Conservation (phyloP, 345 rosid species). For the Syzygium grande region DNA sequence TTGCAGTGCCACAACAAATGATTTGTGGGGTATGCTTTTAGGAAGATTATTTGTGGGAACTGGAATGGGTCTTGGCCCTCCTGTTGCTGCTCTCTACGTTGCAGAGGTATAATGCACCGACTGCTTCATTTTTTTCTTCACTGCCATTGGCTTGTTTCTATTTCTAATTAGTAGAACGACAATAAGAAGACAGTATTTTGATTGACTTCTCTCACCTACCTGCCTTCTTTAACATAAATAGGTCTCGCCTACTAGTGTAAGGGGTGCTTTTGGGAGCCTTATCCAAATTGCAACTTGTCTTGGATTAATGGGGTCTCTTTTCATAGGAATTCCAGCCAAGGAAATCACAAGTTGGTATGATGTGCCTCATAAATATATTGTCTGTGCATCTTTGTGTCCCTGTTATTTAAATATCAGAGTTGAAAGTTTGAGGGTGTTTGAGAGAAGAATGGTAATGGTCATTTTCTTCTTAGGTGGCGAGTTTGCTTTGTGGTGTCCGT, state of each 20-base stretch:
- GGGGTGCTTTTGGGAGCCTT: constrained; percentile 88
- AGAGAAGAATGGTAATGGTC: not conserved
- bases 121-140: not conserved
- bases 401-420: not conserved
- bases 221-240: constrained; percentile 4
- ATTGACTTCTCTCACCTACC: not conserved
- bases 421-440: not conserved
- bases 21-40: constrained; percentile 83
- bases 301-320: constrained; percentile 69
- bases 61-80: constrained; percentile 91
- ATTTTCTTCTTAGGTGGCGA: constrained; percentile 68
- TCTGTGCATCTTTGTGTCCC: not conserved
- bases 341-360: constrained; percentile 69
- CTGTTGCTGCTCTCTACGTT: constrained; percentile 89
- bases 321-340: constrained; percentile 76
- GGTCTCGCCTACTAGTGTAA: constrained; percentile 88
- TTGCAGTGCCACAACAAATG: constrained; percentile 73
- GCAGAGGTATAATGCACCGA: constrained; percentile 59
- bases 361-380: not conserved
- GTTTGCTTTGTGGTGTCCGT: constrained; percentile 71
- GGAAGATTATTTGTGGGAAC: constrained; percentile 90
- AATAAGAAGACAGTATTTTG: not conserved
- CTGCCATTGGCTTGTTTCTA: not conserved
- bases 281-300: constrained; percentile 77
- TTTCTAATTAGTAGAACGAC: not conserved